These are phyloP conservation scores for Phytophthora megakarya DNA, from an alignment of 352 stramenopile genomes.

Conservation along the genomic window DNA sequence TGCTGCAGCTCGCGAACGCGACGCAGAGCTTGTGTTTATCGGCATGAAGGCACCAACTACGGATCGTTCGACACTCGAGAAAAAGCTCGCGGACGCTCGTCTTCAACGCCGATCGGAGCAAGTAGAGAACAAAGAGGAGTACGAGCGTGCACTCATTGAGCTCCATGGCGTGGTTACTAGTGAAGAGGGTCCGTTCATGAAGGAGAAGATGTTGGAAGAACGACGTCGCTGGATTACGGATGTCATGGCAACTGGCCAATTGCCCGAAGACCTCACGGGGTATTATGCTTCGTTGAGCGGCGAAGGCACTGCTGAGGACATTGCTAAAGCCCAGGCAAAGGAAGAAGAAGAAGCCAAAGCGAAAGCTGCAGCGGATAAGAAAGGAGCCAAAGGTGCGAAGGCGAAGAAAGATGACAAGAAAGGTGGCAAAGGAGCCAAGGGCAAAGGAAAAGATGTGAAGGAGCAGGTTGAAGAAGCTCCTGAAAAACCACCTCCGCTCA, in stretches of 20 bases:
- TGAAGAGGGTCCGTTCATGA: constrained; percentile 94
- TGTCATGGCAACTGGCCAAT: constrained; percentile 79
- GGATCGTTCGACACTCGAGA: constrained; percentile 69
- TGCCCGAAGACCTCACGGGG: constrained; percentile 90
- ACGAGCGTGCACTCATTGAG: constrained; percentile 86
- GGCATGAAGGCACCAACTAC: constrained; percentile 87
- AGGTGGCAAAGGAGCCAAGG: constrained; percentile 61
- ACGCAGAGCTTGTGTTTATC: constrained; percentile 92
- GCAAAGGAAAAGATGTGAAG: constrained; percentile 60
- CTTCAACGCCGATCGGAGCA: constrained; percentile 91
- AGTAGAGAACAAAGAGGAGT: constrained; percentile 91
- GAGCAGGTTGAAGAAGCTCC: constrained; percentile 64
- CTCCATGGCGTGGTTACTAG: constrained; percentile 79
- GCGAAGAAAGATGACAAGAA: constrained; percentile 59
- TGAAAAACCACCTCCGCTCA: constrained; percentile 86
- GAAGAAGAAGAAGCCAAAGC: constrained; percentile 52
- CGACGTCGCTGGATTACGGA: constrained; percentile 94
- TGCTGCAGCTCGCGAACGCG: constrained; percentile 64
- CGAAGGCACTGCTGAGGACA: constrained; percentile 35
- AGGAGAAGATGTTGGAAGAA: constrained; percentile 92
- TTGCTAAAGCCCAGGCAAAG: constrained; percentile 63
- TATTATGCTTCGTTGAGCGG: constrained; percentile 82
- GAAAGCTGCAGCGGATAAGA: constrained; percentile 52
- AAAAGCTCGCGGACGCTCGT: constrained; percentile 74
- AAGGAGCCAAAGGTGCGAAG: constrained; percentile 50